A percentile compares a stretch with the other conserved stretches of the same genome.
Evolutionary conservation across 805 yeast genomes (phyloP).

Genomic region (Millerozyma miso): DNA sequence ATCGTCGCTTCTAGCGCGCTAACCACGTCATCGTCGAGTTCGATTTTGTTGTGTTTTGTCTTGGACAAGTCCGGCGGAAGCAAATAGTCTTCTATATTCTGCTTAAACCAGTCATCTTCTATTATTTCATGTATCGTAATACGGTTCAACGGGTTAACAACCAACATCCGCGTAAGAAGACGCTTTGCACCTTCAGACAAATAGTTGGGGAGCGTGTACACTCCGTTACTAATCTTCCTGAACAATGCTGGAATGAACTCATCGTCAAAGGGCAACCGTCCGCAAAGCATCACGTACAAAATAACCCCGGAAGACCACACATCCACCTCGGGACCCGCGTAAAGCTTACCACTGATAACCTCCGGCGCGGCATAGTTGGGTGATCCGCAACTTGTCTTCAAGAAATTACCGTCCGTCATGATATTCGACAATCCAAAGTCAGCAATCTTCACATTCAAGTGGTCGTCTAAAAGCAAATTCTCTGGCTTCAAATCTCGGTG

Average conservation of each 20-base stretch:
- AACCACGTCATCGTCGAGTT: slow-evolving; percentile 72
- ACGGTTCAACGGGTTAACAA: slow-evolving; percentile 90
- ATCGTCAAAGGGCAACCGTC: slow-evolving; percentile 93
- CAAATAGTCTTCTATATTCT: slow-evolving; percentile 74
- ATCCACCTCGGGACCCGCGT: slow-evolving; percentile 98
- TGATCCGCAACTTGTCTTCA: slow-evolving; percentile 92
- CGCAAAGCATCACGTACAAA: slow-evolving; percentile 91
- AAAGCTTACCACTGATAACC: slow-evolving; percentile 88
- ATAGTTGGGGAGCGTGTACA: slow-evolving; percentile 84
- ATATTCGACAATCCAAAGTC: slow-evolving; percentile 93
- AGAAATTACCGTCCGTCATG: slow-evolving; percentile 95
- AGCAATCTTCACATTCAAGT: slow-evolving; percentile 89
- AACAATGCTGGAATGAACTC: slow-evolving; percentile 92
- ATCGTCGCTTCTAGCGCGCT: slow-evolving; percentile 70
- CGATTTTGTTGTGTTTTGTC: slow-evolving; percentile 35
- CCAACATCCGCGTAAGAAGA: slow-evolving; percentile 82
- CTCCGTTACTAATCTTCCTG: slow-evolving; percentile 90
- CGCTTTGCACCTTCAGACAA: slow-evolving; percentile 81
- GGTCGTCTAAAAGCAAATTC: slow-evolving; percentile 82
- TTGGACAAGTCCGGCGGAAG: slow-evolving; percentile 51
- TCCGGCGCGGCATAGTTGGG: slow-evolving; percentile 99
- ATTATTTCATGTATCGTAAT: slow-evolving; percentile 88
- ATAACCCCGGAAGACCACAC: slow-evolving; percentile 98
- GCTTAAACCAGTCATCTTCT: slow-evolving; percentile 92
- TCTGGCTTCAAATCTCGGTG: slow-evolving; percentile 97